Evolutionary conservation across 1,284 basidiomycete genomes (phyloP).

Genomic region (Athelia sp.): DNA sequence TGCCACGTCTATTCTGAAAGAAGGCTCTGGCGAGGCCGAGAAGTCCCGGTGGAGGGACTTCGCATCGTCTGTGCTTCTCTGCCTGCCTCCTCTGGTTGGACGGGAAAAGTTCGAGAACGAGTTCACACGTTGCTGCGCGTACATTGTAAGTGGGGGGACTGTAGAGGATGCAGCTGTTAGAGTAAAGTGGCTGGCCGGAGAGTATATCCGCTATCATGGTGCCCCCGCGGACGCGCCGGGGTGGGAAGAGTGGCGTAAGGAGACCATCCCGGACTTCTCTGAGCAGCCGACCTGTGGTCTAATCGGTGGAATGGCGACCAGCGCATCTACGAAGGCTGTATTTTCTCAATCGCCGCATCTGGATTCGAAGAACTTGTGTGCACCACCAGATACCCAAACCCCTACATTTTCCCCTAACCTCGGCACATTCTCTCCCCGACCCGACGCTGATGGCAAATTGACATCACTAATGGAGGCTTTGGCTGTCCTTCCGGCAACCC

Average conservation of each 20-base stretch:
- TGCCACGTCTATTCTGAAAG: constrained; percentile 53
- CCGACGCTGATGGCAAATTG: constrained; percentile 36
- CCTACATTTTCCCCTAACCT: constrained; percentile 38
- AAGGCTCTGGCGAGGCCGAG: constrained; percentile 7
- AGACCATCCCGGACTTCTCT: constrained; percentile 39
- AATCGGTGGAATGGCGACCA: constrained; percentile 31
- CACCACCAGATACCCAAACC: constrained; percentile 17
- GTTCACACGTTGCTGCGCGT: constrained; percentile 58
- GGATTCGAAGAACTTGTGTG: constrained; percentile 20
- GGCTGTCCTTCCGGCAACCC: constrained; percentile 19
- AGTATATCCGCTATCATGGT: constrained; percentile 58
- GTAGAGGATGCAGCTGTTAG: constrained; percentile 37
- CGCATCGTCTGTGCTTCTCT: constrained; percentile 52
- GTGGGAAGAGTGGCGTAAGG: constrained; percentile 57
- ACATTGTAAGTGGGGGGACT: constrained; percentile 49
- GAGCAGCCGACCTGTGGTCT: constrained; percentile 14
- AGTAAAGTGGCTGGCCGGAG: constrained; percentile 58
- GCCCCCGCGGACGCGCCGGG: constrained; percentile 40
- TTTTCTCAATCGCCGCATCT: constrained; percentile 42
- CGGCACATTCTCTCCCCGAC: constrained; percentile 58
- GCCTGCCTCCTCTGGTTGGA: constrained; percentile 52
- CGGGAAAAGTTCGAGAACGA: constrained; percentile 61
- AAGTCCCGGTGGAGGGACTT: constrained; percentile 52
- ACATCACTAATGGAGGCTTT: constrained; percentile 43
- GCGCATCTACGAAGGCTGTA: constrained; percentile 48